Evolutionary conservation across 306 rosid genomes (phyloP), one percentile per base, ranked within the genome.

Genomic region (Vicia villosa): DNA sequence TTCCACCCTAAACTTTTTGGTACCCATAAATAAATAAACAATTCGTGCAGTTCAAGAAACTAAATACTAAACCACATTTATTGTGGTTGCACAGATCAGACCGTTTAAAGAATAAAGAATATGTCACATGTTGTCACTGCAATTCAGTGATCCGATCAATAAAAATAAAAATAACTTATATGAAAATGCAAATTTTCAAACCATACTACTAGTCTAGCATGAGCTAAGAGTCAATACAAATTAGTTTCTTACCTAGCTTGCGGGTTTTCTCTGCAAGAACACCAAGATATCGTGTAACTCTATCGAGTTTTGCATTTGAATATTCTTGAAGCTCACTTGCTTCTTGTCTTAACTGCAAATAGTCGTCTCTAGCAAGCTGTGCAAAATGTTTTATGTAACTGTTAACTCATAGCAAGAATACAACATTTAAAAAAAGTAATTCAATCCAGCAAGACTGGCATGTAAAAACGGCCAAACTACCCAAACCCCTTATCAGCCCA

Each of bases 271-370:
- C 92, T 22, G 95, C 96, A 78, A 94, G 96, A 84, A 91, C 97
- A 49, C 99, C 97, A 4, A 94, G 88, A 86, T 94, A 94, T 12
- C 95, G 88, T 32, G 96, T 91, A 70, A 87, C 96, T 78, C 95
- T 83, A n/a, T 91, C 95, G 19, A 94, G 92, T 80, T 94, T 91
- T 22, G 97, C 97, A 83, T 91, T 91, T 8, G 95, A 91, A 69
- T 94, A 94, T 72, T 88, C 96, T 65, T 89, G 94, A 76, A 94
- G 89, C 81, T 91, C 99, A 80, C 85, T 84, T 57, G 95, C 96
- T 77, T 94, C 97, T 83, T 94, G 97, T 69, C 90, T 87, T 77
- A 94, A 78, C 77, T 77, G 92, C 78, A 87, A 67, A 87, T 84
- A 88, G 76, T 90, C 98, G 54, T 91, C 95, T 80, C 73, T 94